Conservation (phyloP, 257 asterid genomes). For the Lavandula angustifolia region DNA sequence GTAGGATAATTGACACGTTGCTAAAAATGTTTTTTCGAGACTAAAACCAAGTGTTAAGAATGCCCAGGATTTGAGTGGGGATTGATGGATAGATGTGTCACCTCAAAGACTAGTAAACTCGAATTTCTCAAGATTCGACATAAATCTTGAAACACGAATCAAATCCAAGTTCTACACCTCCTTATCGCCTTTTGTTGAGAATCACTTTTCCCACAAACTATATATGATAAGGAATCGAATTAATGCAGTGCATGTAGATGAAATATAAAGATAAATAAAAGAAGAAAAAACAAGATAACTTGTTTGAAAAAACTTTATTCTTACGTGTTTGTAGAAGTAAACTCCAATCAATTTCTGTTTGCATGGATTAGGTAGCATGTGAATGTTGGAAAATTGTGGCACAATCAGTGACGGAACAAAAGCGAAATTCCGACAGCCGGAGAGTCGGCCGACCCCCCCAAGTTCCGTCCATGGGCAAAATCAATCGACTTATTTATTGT, state of each 20-base stretch:
- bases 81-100: not conserved
- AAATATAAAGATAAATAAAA: not conserved
- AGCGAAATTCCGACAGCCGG: too few species aligned
- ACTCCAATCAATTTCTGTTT: not conserved
- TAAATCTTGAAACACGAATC: slow-evolving; percentile 8
- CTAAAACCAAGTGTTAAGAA: too few species aligned
- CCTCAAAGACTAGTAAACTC: not conserved
- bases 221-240: not conserved
- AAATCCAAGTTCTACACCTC: slow-evolving; percentile 2
- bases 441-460: too few species aligned
- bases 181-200: slow-evolving; percentile 15
- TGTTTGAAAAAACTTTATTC: slow-evolving; percentile 5
- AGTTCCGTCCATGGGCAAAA: too few species aligned
- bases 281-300: not conserved
- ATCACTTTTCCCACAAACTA: slow-evolving; percentile 4
- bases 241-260: not conserved
- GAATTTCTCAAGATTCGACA: slow-evolving; percentile 9
- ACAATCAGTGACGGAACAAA: too few species aligned
- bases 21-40: too few species aligned
- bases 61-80: not conserved
- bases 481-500: too few species aligned
- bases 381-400: not conserved
- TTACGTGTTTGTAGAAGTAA: slow-evolving; percentile 14
- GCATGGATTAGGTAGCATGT: too few species aligned
- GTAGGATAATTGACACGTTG: too few species aligned